Conservation (phyloP, 768 basidiomycete genomes). For the Mycena polygramma region DNA sequence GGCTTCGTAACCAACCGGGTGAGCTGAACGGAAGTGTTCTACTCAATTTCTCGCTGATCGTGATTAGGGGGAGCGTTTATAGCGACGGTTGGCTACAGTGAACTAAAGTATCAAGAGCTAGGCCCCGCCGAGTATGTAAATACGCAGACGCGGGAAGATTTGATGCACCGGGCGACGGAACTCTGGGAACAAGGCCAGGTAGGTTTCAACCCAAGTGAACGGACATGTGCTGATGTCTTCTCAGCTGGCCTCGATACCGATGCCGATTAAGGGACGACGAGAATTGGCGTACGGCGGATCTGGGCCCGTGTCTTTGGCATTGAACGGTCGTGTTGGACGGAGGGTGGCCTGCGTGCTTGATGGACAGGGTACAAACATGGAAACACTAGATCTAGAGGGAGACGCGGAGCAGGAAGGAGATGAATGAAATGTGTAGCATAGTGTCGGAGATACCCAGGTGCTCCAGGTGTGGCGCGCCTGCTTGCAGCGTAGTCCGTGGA, state of each 20-base stretch:
- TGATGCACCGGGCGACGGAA: conserved; percentile 70
- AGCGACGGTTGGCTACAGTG: conserved; percentile 73
- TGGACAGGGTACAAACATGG: conserved; percentile 70
- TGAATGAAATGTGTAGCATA: conserved; percentile 41
- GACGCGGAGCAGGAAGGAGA: conserved; percentile 63
- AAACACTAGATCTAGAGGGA: conserved; percentile 84
- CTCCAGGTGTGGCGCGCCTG: conserved; percentile 27
- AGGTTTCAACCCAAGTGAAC: conserved; percentile 49
- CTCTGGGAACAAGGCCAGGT: conserved; percentile 76
- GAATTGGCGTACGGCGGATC: conserved; percentile 64
- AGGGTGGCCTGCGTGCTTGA: conserved; percentile 84
- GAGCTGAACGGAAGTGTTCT: conserved; percentile 48
- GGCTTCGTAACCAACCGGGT: conserved; percentile 62
- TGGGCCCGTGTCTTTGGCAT: conserved; percentile 70
- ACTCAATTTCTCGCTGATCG: conserved; percentile 47
- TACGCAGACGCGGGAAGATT: conserved; percentile 69
- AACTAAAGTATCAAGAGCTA: conserved; percentile 71
- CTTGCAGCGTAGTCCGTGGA: conserved; percentile 32
- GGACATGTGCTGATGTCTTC: conserved; percentile 48
- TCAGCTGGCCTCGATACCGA: conserved; percentile 64
- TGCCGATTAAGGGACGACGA: conserved; percentile 70
- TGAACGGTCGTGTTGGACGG: conserved; percentile 82
- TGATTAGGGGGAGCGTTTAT: conserved; percentile 69
- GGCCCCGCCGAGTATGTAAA: conserved; percentile 65
- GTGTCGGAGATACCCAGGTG: conserved; percentile 27